Conservation (phyloP, 768 basidiomycete species). For the Clathrus columnatus region DNA sequence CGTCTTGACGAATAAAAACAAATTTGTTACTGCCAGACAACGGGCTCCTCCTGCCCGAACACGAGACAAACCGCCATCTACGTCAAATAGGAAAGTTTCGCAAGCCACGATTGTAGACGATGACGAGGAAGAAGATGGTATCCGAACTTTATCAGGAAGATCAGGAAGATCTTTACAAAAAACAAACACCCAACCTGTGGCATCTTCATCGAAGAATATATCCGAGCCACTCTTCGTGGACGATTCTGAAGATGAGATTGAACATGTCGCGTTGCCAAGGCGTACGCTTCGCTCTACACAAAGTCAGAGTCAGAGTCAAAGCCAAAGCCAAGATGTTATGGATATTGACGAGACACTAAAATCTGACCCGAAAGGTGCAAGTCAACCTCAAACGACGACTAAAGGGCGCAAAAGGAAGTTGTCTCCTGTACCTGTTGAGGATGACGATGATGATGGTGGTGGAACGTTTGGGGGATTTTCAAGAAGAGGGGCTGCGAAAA, state of each 20-base stretch:
- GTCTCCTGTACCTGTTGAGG: constrained; percentile 33
- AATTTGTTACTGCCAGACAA: constrained; percentile 20
- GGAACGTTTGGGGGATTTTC: constrained; percentile 61
- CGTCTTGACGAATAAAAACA: constrained; percentile 14
- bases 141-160: neutral
- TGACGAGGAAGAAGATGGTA: constrained; percentile 21
- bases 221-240: constrained; percentile 18
- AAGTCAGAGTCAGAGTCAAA: too few species aligned
- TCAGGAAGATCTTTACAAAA: neutral
- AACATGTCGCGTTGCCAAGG: constrained; percentile 20
- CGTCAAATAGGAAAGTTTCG: constrained; percentile 17
- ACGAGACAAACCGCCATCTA: constrained; percentile 12
- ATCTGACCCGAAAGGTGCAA: constrained; percentile 18
- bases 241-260: constrained; percentile 17
- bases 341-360: constrained; percentile 19
- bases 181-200: neutral
- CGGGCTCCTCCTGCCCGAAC: constrained; percentile 14
- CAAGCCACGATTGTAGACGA: constrained; percentile 29
- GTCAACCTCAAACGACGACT: constrained; percentile 10
- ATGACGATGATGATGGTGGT: constrained; percentile 59
- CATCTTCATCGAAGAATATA: constrained; percentile 11
- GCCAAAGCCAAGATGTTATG: constrained; percentile 13
- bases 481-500: constrained; percentile 17
- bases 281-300: constrained; percentile 12
- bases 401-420: constrained; percentile 23